These are phyloP conservation scores for Dendrocalamus latiflorus DNA, from an alignment of 202 grass and related monocot species.

Conservation along the genomic window DNA sequence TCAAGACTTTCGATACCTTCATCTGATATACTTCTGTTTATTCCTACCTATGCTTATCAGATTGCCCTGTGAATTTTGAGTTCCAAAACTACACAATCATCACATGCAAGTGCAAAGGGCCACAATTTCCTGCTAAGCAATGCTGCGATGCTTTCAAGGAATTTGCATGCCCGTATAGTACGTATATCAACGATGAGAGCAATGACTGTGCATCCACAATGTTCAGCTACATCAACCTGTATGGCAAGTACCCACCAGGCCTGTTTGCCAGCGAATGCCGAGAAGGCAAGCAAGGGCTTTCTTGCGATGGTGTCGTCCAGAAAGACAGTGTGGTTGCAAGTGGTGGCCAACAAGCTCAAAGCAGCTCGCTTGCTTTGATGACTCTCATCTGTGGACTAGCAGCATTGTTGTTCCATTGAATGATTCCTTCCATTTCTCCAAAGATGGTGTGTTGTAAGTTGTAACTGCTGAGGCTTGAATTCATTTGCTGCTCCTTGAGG, in stretches of 20 bases:
- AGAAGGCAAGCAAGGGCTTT: slow-evolving; percentile 65
- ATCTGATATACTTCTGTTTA: slow-evolving; percentile 7
- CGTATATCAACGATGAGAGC: slow-evolving; percentile 53
- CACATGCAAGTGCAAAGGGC: slow-evolving; percentile 87
- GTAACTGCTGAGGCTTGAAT: slow-evolving; percentile 22
- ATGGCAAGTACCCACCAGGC: slow-evolving; percentile 81
- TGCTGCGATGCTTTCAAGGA: slow-evolving; percentile 71
- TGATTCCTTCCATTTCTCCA: background rate
- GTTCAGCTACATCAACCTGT: slow-evolving; percentile 87
- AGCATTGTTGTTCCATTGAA: slow-evolving; percentile 37
- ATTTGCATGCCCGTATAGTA: slow-evolving; percentile 66
- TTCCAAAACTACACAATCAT: slow-evolving; percentile 82
- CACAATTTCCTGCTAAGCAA: slow-evolving; percentile 36
- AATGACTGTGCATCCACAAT: slow-evolving; percentile 67
- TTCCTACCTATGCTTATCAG: slow-evolving; percentile 37
- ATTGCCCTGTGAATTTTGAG: slow-evolving; percentile 69
- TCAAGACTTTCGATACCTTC: background rate
- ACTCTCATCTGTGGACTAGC: slow-evolving; percentile 24
- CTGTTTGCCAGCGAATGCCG: slow-evolving; percentile 69
- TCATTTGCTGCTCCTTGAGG: background rate
- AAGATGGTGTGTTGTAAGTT: slow-evolving; percentile 2
- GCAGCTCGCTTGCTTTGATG: slow-evolving; percentile 27
- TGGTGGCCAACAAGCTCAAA: background rate
- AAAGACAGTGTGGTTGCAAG: background rate
- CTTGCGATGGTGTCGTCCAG: slow-evolving; percentile 17